Evolutionary conservation across 805 yeast genomes (phyloP).

Genomic region (Metschnikowia drakensbergensis): DNA sequence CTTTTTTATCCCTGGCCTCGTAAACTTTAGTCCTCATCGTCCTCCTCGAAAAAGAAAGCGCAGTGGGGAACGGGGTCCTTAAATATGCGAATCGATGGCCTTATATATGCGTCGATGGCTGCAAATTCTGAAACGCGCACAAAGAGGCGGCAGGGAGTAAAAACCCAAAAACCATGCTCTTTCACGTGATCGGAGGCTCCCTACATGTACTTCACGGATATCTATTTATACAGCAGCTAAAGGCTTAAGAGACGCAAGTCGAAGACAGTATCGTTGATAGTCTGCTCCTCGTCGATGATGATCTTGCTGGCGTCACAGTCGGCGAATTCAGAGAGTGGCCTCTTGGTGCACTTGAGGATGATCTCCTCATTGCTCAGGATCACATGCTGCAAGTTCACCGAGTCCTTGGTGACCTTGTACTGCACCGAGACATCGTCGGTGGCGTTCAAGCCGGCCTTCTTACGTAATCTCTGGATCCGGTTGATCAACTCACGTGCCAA

Average conservation of each 20-base stretch:
- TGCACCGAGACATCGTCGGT: conserved; percentile 93
- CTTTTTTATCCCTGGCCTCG: no score
- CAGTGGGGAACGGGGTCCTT: no score
- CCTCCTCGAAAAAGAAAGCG: no score
- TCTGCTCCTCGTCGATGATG: conserved; percentile 83
- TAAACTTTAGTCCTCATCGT: no score
- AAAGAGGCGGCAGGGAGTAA: no score
- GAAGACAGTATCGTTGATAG: conserved; percentile 69
- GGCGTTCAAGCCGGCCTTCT: conserved; percentile 90
- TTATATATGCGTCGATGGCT: no score
- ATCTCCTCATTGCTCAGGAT: conserved; percentile 62
- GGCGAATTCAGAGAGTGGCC: conserved; percentile 49
- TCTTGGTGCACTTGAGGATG: conserved; percentile 72
- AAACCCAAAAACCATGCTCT: no score
- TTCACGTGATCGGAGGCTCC: no score
- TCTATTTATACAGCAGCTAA: conserved; percentile 20
- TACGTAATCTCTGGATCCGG: conserved; percentile 95
- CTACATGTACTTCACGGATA: no score
- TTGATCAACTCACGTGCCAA: conserved; percentile 93
- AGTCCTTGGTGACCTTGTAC: conserved; percentile 62
- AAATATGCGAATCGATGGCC: no score
- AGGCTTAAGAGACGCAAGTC: conserved; percentile 72
- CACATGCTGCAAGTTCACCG: conserved; percentile 59
- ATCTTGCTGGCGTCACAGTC: conserved; percentile 36
- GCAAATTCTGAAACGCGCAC: no score